phyloP scores from a whole-genome alignment of 2,329 filamentous ascomycete species.

The Elsinoe australis region DNA sequence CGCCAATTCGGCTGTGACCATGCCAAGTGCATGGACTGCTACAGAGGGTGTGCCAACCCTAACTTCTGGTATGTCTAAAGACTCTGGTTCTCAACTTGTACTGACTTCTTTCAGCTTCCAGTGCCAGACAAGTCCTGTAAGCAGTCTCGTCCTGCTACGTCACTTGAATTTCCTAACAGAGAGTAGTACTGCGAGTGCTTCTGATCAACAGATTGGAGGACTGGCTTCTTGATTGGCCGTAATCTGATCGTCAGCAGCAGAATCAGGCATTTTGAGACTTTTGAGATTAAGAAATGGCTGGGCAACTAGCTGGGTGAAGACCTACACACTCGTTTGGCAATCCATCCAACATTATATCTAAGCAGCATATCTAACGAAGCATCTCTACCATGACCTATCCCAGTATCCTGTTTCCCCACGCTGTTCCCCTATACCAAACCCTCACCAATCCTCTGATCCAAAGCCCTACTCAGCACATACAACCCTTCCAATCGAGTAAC shows the following conservation, averaged over 20 bases:
- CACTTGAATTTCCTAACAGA: background rate
- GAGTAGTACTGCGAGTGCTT: conserved; percentile 11
- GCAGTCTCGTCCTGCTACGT: background rate
- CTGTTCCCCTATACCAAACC: background rate
- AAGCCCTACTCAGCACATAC: conserved; percentile 39
- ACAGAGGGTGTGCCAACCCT: conserved; percentile 3
- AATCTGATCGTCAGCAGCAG: too few relatives aligned
- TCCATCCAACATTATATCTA: background rate
- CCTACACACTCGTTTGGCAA: conserved; percentile 3
- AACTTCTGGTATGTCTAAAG: conserved; percentile 2
- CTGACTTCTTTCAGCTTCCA: background rate
- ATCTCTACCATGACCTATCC: too few relatives aligned
- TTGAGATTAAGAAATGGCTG: background rate
- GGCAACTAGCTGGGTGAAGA: conserved; percentile 7
- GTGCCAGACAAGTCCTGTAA: conserved; percentile 8
- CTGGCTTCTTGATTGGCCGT: too few relatives aligned
- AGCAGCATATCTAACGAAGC: conserved; percentile 1
- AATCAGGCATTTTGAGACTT: too few relatives aligned
- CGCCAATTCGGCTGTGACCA: conserved; percentile 10
- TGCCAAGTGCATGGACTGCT: conserved; percentile 11
- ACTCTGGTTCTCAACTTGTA: background rate
- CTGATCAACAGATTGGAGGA: too few relatives aligned
- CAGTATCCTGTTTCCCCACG: background rate
- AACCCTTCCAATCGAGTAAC: conserved; percentile 39
- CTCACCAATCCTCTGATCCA: conserved; percentile 32